A percentile compares a stretch with the other conserved stretches of the same genome.
Evolutionary conservation across 2,329 filamentous ascomycete genomes (phyloP).

Genomic region (Ascochyta koolunga): DNA sequence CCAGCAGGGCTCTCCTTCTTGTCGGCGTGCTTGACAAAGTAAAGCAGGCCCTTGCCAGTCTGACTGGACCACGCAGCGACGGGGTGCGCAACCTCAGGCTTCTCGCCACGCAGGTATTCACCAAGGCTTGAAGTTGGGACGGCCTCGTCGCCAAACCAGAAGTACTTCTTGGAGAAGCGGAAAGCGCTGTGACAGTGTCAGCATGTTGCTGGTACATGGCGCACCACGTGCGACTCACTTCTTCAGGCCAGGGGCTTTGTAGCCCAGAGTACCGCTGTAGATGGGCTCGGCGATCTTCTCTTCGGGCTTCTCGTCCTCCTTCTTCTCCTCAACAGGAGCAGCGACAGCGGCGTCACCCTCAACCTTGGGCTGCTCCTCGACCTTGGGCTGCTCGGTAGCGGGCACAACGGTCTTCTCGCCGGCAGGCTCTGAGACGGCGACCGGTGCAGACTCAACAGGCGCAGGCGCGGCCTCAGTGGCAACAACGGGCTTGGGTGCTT

Average conservation of each 20-base stretch:
- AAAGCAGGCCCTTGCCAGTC: slow-evolving; percentile 94
- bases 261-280: slow-evolving; percentile 82
- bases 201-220: slow-evolving; percentile 1
- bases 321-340: slow-evolving; percentile 44
- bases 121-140: slow-evolving; percentile 77
- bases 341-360: slow-evolving; percentile 35
- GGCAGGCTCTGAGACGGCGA: slow-evolving; percentile 49
- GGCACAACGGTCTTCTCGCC: slow-evolving; percentile 48
- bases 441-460: slow-evolving; percentile 45
- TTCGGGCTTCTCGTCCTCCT: slow-evolving; percentile 53
- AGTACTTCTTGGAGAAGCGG: slow-evolving; percentile 90
- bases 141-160: slow-evolving; percentile 68
- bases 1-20: slow-evolving; percentile 83
- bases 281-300: slow-evolving; percentile 66
- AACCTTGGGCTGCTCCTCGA: slow-evolving; percentile 19
- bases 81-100: slow-evolving; percentile 77
- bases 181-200: slow-evolving; percentile 69
- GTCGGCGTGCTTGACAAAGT: slow-evolving; percentile 81
- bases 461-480: slow-evolving; percentile 42
- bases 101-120: slow-evolving; percentile 85
- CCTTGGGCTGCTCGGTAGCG: slow-evolving; percentile 46
- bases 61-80: slow-evolving; percentile 87
- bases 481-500: slow-evolving; percentile 73
- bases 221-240: slow-evolving; percentile 69
- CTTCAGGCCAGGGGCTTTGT: slow-evolving; percentile 88